A percentile compares a stretch with the other conserved stretches of the same genome.
Evolutionary conservation across 148 eudicot genomes (phyloP).

Genomic region (Beta vulgaris): DNA sequence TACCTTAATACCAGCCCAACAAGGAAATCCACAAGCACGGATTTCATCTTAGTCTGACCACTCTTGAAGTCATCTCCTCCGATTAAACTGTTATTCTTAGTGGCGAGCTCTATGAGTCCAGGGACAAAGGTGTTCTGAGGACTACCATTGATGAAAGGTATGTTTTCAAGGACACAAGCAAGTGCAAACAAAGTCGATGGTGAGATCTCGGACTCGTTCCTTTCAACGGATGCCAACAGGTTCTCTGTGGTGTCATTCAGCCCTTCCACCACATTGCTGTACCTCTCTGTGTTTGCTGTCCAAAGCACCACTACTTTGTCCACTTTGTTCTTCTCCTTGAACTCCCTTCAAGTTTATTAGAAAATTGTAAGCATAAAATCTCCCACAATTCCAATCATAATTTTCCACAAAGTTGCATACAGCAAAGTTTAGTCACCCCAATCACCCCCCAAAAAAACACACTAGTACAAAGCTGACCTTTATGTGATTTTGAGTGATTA

Average conservation of each 20-base stretch:
- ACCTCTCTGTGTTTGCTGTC: conserved; percentile 98
- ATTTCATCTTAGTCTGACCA: conserved; percentile 99
- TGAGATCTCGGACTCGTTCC: conserved; percentile 85
- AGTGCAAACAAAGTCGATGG: conserved; percentile 86
- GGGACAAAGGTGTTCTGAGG: conserved; percentile 99
- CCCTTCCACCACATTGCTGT: conserved; percentile 83
- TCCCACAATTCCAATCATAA: neutral
- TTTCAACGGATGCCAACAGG: conserved; percentile 72
- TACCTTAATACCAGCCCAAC: conserved; percentile 99
- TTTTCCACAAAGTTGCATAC: too few species aligned
- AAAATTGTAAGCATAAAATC: neutral
- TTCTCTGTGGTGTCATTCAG: conserved; percentile 83
- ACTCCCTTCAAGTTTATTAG: conserved; percentile 53
- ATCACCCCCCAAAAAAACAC: too few species aligned
- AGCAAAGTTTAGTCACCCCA: too few species aligned
- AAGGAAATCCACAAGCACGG: conserved; percentile 96
- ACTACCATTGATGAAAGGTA: conserved; percentile 96
- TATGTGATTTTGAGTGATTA: too few species aligned
- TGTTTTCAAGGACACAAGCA: conserved; percentile 81
- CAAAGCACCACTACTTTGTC: conserved; percentile 94
- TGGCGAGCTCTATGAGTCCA: conserved; percentile 87
- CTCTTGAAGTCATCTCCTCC: conserved; percentile 99
- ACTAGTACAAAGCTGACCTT: too few species aligned
- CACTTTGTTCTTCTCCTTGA: conserved; percentile 87
- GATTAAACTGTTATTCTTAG: conserved; percentile 74